Percentiles rank a stretch among this genome's conserved stretches.
Conservation (phyloP, 148 eudicot species). For the Arbutus unedo region DNA sequence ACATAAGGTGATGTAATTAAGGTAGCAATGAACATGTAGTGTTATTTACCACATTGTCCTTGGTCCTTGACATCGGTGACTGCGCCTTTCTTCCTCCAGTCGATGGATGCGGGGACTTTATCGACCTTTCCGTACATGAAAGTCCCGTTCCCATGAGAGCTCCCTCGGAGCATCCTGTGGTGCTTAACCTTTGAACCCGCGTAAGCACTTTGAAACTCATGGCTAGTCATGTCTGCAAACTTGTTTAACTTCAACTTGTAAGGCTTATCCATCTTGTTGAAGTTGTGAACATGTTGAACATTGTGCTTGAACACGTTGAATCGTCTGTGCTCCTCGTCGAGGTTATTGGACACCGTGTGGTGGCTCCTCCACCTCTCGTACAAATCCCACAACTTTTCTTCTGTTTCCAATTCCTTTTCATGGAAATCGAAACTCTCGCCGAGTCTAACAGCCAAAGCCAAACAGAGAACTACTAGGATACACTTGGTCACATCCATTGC, state of each 20-base stretch:
- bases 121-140: constrained; percentile 63
- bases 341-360: constrained; percentile 73
- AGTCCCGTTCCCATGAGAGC: constrained; percentile 15
- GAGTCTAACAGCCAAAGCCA: constrained; percentile 43
- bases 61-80: constrained; percentile 76
- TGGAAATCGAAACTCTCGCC: constrained; percentile 58
- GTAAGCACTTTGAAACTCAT: constrained; percentile 56
- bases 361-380: constrained; percentile 97
- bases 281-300: constrained; percentile 52
- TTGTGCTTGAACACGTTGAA: constrained; percentile 90
- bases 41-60: constrained; percentile 72
- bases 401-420: constrained; percentile 72
- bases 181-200: constrained; percentile 71
- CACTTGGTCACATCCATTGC: constrained; percentile 45
- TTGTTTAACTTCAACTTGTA: constrained; percentile 82
- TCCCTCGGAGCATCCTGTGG: constrained; percentile 59
- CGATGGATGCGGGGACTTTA: constrained; percentile 56
- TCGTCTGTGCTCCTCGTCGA: constrained; percentile 65
- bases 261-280: constrained; percentile 79
- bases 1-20: not conserved
- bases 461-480: constrained; percentile 36
- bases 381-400: constrained; percentile 68
- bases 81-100: constrained; percentile 88
- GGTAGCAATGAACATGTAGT: not conserved
- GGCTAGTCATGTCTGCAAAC: constrained; percentile 85